These are phyloP conservation scores for Linnemannia zychae DNA, from an alignment of 192 early-diverging fungal species.

Conservation along the genomic window DNA sequence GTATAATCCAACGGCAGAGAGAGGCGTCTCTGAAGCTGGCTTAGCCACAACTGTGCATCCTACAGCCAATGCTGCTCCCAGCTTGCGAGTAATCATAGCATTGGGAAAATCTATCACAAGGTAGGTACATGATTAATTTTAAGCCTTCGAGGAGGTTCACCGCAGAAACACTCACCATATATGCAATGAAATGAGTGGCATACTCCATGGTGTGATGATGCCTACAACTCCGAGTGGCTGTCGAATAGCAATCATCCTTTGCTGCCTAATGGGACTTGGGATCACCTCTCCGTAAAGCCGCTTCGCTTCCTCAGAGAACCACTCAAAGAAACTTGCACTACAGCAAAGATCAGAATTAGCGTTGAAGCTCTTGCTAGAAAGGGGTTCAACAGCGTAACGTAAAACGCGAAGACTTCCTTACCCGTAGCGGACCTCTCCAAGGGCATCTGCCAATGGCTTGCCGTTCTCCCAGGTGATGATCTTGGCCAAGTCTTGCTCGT, in stretches of 20 bases:
- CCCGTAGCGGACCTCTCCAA: slow-evolving; percentile 60
- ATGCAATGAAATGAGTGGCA: not conserved
- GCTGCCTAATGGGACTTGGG: slow-evolving; percentile 65
- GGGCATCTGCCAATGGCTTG: slow-evolving; percentile 72
- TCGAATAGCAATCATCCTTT: slow-evolving; percentile 77
- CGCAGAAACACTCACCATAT: too few relatives aligned
- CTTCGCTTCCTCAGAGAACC: slow-evolving; percentile 90
- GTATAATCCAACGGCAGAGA: slow-evolving; percentile 65
- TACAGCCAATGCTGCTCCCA: slow-evolving; percentile 81
- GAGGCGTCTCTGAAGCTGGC: slow-evolving; percentile 70
- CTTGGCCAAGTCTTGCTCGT: slow-evolving; percentile 80
- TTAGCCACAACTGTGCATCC: slow-evolving; percentile 84
- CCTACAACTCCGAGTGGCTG: slow-evolving; percentile 86
- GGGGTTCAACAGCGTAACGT: not conserved
- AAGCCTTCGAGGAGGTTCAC: not conserved
- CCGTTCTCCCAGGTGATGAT: slow-evolving; percentile 91
- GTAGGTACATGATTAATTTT: not conserved
- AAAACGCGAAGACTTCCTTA: slow-evolving; percentile 7
- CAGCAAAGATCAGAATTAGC: not conserved
- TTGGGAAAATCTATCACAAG: slow-evolving; percentile 80
- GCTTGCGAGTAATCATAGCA: slow-evolving; percentile 87
- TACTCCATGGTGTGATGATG: slow-evolving; percentile 81
- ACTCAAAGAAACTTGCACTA: slow-evolving; percentile 77
- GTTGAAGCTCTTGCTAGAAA: too few relatives aligned
- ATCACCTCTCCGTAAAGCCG: slow-evolving; percentile 83